Base-by-base conservation (phyloP, 352 stramenopile species). In the Globisporangium uncinulatum region DNA sequence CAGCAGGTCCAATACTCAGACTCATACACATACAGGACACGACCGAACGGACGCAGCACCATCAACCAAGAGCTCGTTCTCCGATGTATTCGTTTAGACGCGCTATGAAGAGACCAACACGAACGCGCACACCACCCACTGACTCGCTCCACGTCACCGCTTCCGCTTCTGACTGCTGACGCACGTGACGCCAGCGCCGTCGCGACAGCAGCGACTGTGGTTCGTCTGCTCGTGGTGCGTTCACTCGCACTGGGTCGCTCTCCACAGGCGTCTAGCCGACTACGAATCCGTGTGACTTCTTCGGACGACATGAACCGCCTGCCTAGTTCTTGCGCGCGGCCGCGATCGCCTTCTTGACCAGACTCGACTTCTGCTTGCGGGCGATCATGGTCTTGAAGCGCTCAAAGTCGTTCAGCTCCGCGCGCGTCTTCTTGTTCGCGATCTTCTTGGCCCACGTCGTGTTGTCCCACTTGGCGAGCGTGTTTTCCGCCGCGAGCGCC, bases 351-450 rank as follows among this genome's bases (percentile, higher is more conserved):
- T 98, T 97, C 73, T 95, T 96, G 73, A 99, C 88, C 57, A 98
- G 87, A 44, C 77, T 80, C 61, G 81, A 90, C 87, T 98, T 98
- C 77, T 99, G 94, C 92, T 99, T 99, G 76, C 96, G 96, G 46
- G 97, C 97, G 69, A 99, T 96, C 96, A 98, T 99, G 62, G 98
- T 85, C 93, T 99, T 99, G 84, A 99, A 99, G 72, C 97, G 89
- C 71, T 98, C 95, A 67, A 99, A 99, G 87, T 99, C 98, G 63
- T 71, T 96, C 24, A 99, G 81, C 62, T 74, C 73, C 37, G 89
- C 90, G 62, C 97, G 95, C 59, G 88, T 98, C 74, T 97, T 97
- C 89, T 98, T 99, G 67, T 87, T 86, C 41, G 85, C 86, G 55
- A 99, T 81, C 87, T 99, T 99, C 91, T 99, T 99, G 65, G 95